Evolutionary conservation across 495 filamentous ascomycete species (phyloP).

Genomic region (Tuber calosporum): DNA sequence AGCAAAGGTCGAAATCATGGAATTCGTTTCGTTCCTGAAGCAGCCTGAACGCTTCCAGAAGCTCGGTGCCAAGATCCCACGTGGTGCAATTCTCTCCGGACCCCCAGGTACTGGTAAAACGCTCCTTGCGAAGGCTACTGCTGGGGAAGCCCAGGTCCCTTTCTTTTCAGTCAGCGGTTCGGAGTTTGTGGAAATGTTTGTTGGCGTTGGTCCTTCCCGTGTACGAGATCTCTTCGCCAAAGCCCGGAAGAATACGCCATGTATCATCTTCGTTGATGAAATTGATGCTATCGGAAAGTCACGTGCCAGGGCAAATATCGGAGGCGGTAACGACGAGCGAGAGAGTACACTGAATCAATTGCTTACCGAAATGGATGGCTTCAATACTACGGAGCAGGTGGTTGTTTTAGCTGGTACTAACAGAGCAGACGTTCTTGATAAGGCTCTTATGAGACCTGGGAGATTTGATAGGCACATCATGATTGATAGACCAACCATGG

Average conservation of each 20-base stretch:
- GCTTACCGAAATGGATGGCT: slow-evolving; percentile 97
- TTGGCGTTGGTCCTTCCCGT: slow-evolving; percentile 91
- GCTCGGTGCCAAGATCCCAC: slow-evolving; percentile 93
- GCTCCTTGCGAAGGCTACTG: slow-evolving; percentile 90
- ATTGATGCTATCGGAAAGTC: slow-evolving; percentile 96
- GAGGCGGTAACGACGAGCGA: slow-evolving; percentile 92
- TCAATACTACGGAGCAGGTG: slow-evolving; percentile 94
- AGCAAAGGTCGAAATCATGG: slow-evolving; percentile 97
- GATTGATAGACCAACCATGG: slow-evolving; percentile 93
- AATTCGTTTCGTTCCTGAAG: slow-evolving; percentile 94
- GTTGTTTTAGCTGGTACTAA: slow-evolving; percentile 98
- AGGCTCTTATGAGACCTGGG: slow-evolving; percentile 90
- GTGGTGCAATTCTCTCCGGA: slow-evolving; percentile 90
- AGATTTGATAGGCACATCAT: slow-evolving; percentile 93
- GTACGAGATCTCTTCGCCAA: slow-evolving; percentile 93
- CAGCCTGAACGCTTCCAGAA: slow-evolving; percentile 82
- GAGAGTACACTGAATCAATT: slow-evolving; percentile 97
- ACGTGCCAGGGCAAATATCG: slow-evolving; percentile 58
- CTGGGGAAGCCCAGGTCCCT: slow-evolving; percentile 92
- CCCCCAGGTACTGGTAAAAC: slow-evolving; percentile 98
- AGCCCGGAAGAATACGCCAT: slow-evolving; percentile 89
- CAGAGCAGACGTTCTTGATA: slow-evolving; percentile 85
- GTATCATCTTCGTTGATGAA: slow-evolving; percentile 99
- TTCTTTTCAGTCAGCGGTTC: slow-evolving; percentile 98
- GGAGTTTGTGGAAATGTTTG: slow-evolving; percentile 99